Base-by-base conservation (phyloP, 148 eudicot genomes). In the Dianthus caryophyllus region DNA sequence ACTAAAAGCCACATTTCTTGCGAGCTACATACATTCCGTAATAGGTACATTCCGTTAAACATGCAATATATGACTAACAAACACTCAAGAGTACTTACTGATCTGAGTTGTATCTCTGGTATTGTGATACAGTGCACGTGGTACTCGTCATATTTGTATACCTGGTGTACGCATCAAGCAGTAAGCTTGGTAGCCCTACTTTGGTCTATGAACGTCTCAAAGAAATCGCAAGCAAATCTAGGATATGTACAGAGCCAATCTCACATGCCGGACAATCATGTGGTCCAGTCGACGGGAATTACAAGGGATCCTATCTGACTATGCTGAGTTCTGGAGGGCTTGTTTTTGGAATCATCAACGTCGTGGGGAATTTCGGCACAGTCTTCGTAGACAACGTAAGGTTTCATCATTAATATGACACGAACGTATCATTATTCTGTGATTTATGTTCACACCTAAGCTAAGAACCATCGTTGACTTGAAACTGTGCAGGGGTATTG, bases 361-460 rank as follows among this genome's bases (percentile, higher is more conserved):
- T 94, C 64, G 88, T 86, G 49, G 98, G 98, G 38, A 94, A 94
- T 65, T 94, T 94, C 62, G 98, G 97, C 21, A 94, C 98, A 5
- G 97, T 94, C 63, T 94, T 94, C 38, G 98, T 94, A 13, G 98
- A 94, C 73, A 94, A 94, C 61, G 98, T 94, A 80, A 60, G 91
- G 78, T 33, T 48, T 56, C 14, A 9, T 13, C 6, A 50, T 16
- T 50, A 31, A 20, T 31, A 25, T 5, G 0, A 5, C 5, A 8
- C 38, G 20, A 50, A 39, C 1, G 25, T 50, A 27, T 12, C 22
- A 2, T 33, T 9, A 43, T 1, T 5, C 27, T 44, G 17, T 6
- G 4, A 33, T 33, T 33, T 53, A 11, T 27, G 1, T 26, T 15
- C 49, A 20, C 12, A 20, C 12, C 9, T 39, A n/a, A 36, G n/a